Evolutionary conservation across 495 filamentous ascomycete species (phyloP), one percentile per base, ranked within the genome.

Genomic region (Venustampulla echinocandica): DNA sequence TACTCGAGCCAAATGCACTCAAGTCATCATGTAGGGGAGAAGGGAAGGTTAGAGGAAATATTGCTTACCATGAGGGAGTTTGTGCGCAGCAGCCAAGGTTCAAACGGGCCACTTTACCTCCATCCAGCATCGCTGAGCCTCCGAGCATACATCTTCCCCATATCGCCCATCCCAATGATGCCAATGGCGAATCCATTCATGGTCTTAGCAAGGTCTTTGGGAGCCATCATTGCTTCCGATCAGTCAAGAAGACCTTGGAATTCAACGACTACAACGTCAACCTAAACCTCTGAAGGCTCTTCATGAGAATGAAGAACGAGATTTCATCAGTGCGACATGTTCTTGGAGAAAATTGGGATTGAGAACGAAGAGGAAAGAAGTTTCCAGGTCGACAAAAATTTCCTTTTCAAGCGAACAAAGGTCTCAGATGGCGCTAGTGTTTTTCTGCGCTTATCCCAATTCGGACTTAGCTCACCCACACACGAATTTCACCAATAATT

Each of bases 1-100:
- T 93, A 74, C 88, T 96, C 88, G 86, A 96, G 89, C 89, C 89
- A 96, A 96, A 96, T 96, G 89, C 89, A 85, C 89, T 96, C 89
- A 87, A 85, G 87, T 96, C 89, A 96, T 95, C 89, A 90, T 89
- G 61, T 62, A 58, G 27, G 57, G 59, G 69, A 58, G 43, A 43
- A 45, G 21, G 35, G 47, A 54, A 53, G 48, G 33, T 38, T 40
- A 39, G 44, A 54, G 57, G 24, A 35, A 18, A 45, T 18, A 11
- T 22, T 42, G 42, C 51, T 52, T 49, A 51, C 50, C 47, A 52
- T 17, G 25, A 52, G 22, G 27, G 40, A 23, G 46, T 43, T 57
- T 43, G 53, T 54, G 53, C 53, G 33, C 40, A 37, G 34, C 21
- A 23, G 41, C 19, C 27, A 63, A 67, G 62, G 65, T 62, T 66